Evolutionary conservation across 2,329 filamentous ascomycete species (phyloP).

Genomic region (Botrytis fragariae): DNA sequence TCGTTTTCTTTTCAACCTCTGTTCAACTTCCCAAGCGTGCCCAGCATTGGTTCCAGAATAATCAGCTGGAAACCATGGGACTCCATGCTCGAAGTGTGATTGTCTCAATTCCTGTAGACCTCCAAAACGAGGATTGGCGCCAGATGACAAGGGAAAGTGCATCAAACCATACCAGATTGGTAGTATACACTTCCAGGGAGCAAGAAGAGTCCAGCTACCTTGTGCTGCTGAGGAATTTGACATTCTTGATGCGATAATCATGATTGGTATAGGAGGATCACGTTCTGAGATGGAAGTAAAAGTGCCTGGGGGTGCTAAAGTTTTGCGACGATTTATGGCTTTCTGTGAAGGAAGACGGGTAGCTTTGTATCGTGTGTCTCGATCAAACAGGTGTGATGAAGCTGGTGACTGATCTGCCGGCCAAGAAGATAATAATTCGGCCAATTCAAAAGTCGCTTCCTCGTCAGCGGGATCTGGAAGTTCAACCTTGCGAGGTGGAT

Average conservation of each 20-base stretch:
- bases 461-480: constrained; percentile 42
- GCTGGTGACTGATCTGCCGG: constrained; percentile 54
- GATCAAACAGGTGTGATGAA: constrained; percentile 63
- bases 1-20: constrained; percentile 56
- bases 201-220: constrained; percentile 76
- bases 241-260: constrained; percentile 62
- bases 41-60: constrained; percentile 77
- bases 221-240: constrained; percentile 50
- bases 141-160: constrained; percentile 75
- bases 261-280: constrained; percentile 76
- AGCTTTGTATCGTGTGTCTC: constrained; percentile 62
- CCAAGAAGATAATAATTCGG: constrained; percentile 65
- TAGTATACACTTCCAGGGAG: constrained; percentile 87
- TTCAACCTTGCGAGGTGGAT: constrained; percentile 64
- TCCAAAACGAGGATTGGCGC: constrained; percentile 78
- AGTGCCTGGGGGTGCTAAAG: constrained; percentile 59
- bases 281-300: constrained; percentile 54
- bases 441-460: constrained; percentile 44
- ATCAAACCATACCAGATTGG: constrained; percentile 85
- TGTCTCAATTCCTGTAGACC: constrained; percentile 79
- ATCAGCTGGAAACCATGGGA: constrained; percentile 85
- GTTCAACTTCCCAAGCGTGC: constrained; percentile 69
- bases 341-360: constrained; percentile 71
- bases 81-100: constrained; percentile 73
- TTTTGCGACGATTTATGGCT: constrained; percentile 74